Percentiles rank a stretch among this genome's conserved stretches.
Evolutionary conservation across 257 asterid species (phyloP).

Genomic region (Solanum etuberosum): DNA sequence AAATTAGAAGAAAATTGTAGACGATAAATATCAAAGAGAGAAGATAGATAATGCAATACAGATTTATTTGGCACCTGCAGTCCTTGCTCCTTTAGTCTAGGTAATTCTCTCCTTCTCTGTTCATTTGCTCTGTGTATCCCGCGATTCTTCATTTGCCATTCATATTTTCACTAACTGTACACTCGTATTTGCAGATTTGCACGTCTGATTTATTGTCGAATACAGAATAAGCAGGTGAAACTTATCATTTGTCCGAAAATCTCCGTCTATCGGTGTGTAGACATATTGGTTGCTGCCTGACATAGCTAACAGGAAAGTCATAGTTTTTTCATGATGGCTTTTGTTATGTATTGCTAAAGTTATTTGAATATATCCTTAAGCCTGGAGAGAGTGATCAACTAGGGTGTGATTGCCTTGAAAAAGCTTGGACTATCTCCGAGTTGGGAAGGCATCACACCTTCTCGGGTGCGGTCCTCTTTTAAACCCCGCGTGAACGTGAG

Average conservation of each 20-base stretch:
- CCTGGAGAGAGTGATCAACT: neutral
- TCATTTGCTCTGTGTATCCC: neutral
- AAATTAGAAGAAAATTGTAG: neutral
- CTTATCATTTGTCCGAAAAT: neutral
- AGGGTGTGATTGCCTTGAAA: neutral
- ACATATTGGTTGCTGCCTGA: neutral
- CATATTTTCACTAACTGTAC: neutral
- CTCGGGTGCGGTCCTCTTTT: neutral
- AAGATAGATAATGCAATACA: constrained; percentile 3
- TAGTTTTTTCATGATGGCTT: constrained; percentile 31
- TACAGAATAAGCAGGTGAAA: neutral
- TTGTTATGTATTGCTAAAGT: neutral
- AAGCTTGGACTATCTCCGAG: neutral
- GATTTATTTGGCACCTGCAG: neutral
- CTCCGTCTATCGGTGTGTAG: neutral
- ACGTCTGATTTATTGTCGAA: neutral
- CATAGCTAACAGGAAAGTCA: constrained; percentile 20
- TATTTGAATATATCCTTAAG: neutral
- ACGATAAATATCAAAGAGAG: neutral
- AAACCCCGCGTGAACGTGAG: neutral
- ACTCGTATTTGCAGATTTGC: constrained; percentile 5
- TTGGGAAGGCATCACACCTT: neutral
- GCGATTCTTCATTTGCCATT: neutral
- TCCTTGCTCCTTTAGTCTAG: neutral
- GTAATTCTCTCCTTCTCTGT: neutral